Evolutionary conservation across 202 grass and related monocot genomes (phyloP), one percentile per base, ranked within the genome.

Genomic region (Carex arenaria): DNA sequence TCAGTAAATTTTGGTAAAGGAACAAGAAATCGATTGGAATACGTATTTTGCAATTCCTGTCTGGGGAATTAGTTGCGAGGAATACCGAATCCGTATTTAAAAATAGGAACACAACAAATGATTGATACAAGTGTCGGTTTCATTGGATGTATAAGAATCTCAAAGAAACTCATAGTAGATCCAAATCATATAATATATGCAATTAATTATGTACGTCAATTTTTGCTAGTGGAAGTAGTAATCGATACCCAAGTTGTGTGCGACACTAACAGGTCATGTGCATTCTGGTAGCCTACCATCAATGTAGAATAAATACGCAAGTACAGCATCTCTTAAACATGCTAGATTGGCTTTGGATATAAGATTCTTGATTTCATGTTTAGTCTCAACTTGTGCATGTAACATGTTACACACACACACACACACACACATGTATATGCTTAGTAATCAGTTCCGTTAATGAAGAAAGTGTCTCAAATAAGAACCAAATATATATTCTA

Each of bases 211-310:
- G 28, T 17, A 79, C 22, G 34, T 64, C 43, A n/a, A 82, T 82
- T 63, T 63, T 30, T 64, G 61, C 15, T 43, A 30, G 38, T 80
- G 57, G 31, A 65, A 49, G 1, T 54, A 51, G 43, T 42, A 64
- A 49, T 51, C 31, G 9, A 65, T 45, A 19, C 63, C 18, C n/a
- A 49, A 66, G 54, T 67, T 67, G 40, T 67, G 80, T 40, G 38
- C 18, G 28, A 82, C 80, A 66, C 32, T 67, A 66, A 81, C 79
- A 66, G 60, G 78, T 80, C 78, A 80, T 80, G 78, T 80, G 78
- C 78, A 64, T 40, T 49, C 59, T 80, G 78, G 30, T 30, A 64
- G 32, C 32, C 55, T 38, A 15, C 79, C 61, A 81, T 65, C 74
- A 66, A 81, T 43, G 22, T 52, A 64, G 49, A 81, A 52, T 42